These are phyloP conservation scores for Raphanus hybrid DNA, from an alignment of 441 rosid species.

Conservation along the genomic window DNA sequence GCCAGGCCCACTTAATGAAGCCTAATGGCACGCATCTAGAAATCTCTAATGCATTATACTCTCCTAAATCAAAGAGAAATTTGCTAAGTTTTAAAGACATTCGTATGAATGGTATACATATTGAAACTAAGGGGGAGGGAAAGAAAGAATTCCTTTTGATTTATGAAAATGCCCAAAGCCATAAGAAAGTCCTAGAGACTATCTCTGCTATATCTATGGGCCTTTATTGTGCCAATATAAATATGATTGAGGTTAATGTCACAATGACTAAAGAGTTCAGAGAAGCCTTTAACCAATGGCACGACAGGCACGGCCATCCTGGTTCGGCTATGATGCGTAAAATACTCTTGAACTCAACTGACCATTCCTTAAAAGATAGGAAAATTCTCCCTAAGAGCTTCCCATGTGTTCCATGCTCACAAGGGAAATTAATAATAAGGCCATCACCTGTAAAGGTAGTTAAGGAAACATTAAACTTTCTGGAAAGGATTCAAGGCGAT, in stretches of 20 bases:
- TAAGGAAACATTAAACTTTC: neutral
- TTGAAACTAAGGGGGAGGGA: no score
- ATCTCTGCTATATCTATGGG: neutral
- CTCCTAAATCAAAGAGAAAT: no score
- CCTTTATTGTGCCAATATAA: neutral
- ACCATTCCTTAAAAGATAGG: neutral
- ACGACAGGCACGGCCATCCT: neutral
- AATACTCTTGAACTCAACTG: no score
- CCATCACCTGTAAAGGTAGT: neutral
- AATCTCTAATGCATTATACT: no score
- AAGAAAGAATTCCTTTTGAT: no score
- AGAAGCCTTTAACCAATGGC: neutral
- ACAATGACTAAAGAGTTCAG: neutral
- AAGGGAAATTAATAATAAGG: neutral
- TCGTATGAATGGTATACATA: no score
- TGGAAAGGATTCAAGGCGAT: neutral
- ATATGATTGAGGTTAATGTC: neutral
- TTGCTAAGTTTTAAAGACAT: no score
- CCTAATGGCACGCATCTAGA: no score
- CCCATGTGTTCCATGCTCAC: neutral
- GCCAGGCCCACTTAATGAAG: no score
- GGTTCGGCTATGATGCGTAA: no score
- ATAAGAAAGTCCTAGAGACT: constrained; percentile 2
- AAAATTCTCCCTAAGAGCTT: neutral
- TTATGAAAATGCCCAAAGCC: neutral